phyloP scores from a whole-genome alignment of 805 yeast species.

The Candida glaebosa region DNA sequence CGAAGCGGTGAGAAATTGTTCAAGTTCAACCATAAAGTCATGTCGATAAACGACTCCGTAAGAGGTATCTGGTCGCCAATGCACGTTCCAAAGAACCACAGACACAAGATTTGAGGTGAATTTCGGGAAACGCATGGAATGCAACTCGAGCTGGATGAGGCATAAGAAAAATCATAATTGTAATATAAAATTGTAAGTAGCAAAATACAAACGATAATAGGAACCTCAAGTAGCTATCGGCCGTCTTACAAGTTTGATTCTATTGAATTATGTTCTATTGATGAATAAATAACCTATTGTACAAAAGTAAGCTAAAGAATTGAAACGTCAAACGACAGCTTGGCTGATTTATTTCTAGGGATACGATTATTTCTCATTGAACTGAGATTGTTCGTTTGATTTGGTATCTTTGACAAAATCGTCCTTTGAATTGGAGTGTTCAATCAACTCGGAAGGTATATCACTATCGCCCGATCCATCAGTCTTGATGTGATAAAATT shows the following conservation, averaged over 20 bases:
- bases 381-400: too few relatives aligned
- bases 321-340: background rate
- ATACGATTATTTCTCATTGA: too few relatives aligned
- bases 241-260: too few relatives aligned
- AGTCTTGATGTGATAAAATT: conserved; percentile 42
- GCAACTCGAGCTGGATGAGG: too few relatives aligned
- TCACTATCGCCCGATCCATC: conserved; percentile 8
- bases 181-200: conserved; percentile 1
- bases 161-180: too few relatives aligned
- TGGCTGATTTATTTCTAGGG: too few relatives aligned
- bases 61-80: conserved; percentile 99
- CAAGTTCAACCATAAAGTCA: conserved; percentile 70
- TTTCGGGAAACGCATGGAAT: too few relatives aligned
- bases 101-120: conserved; percentile 36
- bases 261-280: too few relatives aligned
- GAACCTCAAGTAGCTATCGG: too few relatives aligned
- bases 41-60: conserved; percentile 74
- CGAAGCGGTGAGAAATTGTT: conserved; percentile 65
- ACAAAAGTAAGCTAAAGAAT: conserved; percentile 1
- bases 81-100: conserved; percentile 53
- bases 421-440: background rate
- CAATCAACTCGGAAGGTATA: background rate
- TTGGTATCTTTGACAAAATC: background rate
- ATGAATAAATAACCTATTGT: background rate
- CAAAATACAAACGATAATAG: conserved; percentile 1